A percentile compares a stretch with the other conserved stretches of the same genome.
phyloP scores from a whole-genome alignment of 2,329 filamentous ascomycete genomes.

The Pseudocercospora vitis region DNA sequence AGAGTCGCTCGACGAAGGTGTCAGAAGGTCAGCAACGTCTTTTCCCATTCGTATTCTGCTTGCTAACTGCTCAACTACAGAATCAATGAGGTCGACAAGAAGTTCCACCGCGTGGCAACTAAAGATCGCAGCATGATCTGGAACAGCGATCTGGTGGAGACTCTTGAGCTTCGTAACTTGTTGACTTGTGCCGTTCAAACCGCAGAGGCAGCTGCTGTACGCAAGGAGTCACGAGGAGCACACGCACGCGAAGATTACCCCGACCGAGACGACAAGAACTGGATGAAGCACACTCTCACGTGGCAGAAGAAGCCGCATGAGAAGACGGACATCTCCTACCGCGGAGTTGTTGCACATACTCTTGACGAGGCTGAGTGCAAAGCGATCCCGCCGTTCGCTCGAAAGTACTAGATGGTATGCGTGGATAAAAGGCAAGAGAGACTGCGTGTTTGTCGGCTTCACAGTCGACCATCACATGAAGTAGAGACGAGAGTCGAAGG shows the following conservation, averaged over 20 bases:
- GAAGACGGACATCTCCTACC: slow-evolving; percentile 82
- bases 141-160: slow-evolving; percentile 97
- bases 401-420: slow-evolving; percentile 66
- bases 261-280: slow-evolving; percentile 90
- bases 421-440: background rate
- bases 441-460: background rate
- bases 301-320: slow-evolving; percentile 94
- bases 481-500: no score
- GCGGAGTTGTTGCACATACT: slow-evolving; percentile 76
- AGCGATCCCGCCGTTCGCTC: slow-evolving; percentile 93
- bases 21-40: slow-evolving; percentile 57
- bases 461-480: slow-evolving; percentile 5
- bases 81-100: slow-evolving; percentile 79
- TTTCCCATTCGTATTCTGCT: background rate
- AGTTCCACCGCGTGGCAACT: slow-evolving; percentile 81
- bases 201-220: slow-evolving; percentile 81
- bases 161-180: slow-evolving; percentile 90
- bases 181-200: slow-evolving; percentile 97
- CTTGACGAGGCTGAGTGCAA: slow-evolving; percentile 96
- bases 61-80: slow-evolving; percentile 29
- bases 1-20: slow-evolving; percentile 89
- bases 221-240: slow-evolving; percentile 95
- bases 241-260: slow-evolving; percentile 97
- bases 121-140: slow-evolving; percentile 99
- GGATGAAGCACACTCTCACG: slow-evolving; percentile 99